Evolutionary conservation across 176 grass and related monocot genomes (phyloP).

Genomic region (Triticum timopheevii): DNA sequence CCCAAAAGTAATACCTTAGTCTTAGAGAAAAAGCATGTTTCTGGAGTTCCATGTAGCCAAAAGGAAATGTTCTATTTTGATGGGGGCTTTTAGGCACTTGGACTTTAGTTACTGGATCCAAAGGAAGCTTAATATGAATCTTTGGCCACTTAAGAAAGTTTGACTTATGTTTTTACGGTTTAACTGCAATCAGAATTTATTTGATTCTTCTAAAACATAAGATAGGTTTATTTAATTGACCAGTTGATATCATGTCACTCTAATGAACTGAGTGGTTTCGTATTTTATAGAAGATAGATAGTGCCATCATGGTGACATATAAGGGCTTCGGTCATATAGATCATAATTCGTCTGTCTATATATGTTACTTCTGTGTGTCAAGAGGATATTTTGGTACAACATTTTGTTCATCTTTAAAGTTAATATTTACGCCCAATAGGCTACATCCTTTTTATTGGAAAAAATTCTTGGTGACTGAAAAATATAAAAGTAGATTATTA

Average conservation of each 20-base stretch:
- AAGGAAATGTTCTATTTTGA: not conserved
- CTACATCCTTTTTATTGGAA: not conserved
- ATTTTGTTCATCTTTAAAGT: not conserved
- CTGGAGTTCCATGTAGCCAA: not conserved
- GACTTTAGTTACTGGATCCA: not conserved
- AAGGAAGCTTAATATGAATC: not conserved
- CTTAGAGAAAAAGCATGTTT: slow-evolving; percentile 10
- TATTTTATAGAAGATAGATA: not conserved
- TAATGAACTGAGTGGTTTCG: not conserved
- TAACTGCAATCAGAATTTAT: not conserved
- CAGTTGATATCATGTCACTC: not conserved
- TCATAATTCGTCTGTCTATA: not conserved
- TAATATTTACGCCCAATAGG: not conserved
- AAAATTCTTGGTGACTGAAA: not conserved
- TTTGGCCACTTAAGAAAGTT: not conserved
- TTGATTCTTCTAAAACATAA: not conserved
- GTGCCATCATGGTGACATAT: not conserved
- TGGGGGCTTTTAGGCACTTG: not conserved
- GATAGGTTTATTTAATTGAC: not conserved
- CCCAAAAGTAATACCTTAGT: not conserved
- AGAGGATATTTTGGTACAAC: not conserved
- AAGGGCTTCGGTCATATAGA: not conserved
- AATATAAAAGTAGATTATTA: not conserved
- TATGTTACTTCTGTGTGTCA: not conserved
- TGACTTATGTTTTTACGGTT: not conserved